Evolutionary conservation across 169 alveolate genomes (phyloP).

Genomic region (Plasmodium inui): DNA sequence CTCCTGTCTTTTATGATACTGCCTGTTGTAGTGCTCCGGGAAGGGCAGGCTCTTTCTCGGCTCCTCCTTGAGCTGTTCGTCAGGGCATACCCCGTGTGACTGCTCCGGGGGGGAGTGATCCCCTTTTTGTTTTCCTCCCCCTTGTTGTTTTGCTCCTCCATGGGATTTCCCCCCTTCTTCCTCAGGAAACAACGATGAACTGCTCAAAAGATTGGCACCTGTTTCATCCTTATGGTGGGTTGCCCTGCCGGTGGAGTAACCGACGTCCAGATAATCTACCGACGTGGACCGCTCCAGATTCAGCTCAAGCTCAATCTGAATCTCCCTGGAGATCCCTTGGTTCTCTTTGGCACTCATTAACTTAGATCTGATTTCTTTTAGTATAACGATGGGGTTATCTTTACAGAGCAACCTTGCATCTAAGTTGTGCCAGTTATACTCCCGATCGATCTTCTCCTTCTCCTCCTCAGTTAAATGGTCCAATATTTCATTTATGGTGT

Average conservation of each 20-base stretch:
- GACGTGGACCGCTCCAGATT: background rate
- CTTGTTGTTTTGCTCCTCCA: background rate
- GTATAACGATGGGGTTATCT: constrained; percentile 39
- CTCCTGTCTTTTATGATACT: background rate
- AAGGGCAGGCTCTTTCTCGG: background rate
- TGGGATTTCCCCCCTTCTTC: background rate
- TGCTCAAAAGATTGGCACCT: background rate
- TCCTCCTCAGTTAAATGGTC: constrained; percentile 36
- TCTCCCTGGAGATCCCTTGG: background rate
- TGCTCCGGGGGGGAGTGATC: background rate
- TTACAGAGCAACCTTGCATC: constrained; percentile 48
- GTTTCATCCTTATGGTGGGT: background rate
- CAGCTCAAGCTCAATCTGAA: background rate
- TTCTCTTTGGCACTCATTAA: constrained; percentile 18
- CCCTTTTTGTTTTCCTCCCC: too few species aligned
- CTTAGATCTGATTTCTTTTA: constrained; percentile 54
- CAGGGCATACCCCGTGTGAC: background rate
- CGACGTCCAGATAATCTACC: background rate
- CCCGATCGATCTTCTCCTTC: constrained; percentile 9
- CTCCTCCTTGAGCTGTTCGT: background rate
- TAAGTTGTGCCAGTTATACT: constrained; percentile 30
- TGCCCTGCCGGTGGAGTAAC: background rate
- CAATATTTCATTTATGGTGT: constrained; percentile 30
- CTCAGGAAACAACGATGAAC: background rate
- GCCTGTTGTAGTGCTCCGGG: background rate